Evolutionary conservation across 768 basidiomycete species (phyloP).

Genomic region (Pulveroboletus sp.): DNA sequence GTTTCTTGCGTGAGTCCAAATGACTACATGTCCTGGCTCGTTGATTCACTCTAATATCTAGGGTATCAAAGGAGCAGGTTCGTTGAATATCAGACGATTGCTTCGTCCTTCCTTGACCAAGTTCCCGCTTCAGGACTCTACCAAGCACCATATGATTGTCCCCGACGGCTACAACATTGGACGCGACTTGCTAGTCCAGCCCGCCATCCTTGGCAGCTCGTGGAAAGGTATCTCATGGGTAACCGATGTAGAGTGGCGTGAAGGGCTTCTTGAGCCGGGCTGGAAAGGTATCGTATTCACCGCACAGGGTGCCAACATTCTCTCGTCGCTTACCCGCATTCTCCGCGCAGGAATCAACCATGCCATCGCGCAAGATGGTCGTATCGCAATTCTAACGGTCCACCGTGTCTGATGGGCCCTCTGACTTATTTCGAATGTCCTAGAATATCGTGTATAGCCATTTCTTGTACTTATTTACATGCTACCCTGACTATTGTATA

Average conservation of each 20-base stretch:
- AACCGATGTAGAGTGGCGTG: conserved; percentile 72
- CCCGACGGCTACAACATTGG: conserved; percentile 80
- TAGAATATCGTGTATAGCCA: no score
- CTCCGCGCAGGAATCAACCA: conserved; percentile 64
- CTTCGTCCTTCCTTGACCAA: conserved; percentile 1
- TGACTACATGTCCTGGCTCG: background rate
- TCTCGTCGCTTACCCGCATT: background rate
- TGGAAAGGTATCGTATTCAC: conserved; percentile 55
- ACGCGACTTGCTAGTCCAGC: conserved; percentile 70
- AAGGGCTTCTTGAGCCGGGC: conserved; percentile 65
- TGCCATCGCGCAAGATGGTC: conserved; percentile 75
- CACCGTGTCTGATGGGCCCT: conserved; percentile 34
- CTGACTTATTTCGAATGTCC: background rate
- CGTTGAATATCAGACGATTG: background rate
- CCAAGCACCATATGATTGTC: conserved; percentile 66
- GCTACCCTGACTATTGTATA: conserved; percentile 4
- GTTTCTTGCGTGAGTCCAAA: conserved; percentile 67
- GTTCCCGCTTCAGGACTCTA: conserved; percentile 40
- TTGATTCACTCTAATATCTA: conserved; percentile 23
- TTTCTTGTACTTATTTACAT: conserved; percentile 1
- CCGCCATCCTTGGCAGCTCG: conserved; percentile 53
- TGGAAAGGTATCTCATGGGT: conserved; percentile 70
- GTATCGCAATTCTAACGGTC: conserved; percentile 74
- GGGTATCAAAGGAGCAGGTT: conserved; percentile 71
- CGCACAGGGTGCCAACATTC: background rate